Base-by-base conservation (phyloP, 2,329 filamentous ascomycete species). In the Bipolaris oryzae region DNA sequence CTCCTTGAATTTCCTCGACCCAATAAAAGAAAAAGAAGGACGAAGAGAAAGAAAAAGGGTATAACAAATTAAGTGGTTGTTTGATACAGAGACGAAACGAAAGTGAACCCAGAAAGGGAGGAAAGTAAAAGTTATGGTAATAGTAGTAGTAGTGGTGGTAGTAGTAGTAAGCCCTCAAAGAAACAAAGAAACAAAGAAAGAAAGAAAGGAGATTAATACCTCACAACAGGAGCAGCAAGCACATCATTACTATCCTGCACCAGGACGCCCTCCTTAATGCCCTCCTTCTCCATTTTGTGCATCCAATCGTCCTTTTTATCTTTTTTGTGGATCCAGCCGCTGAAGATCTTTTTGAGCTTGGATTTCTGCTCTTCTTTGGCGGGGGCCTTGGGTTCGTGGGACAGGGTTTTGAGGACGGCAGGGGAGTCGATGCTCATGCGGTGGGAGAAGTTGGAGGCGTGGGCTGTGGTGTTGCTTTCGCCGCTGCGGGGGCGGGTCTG, bases 241-340 rank as follows among this genome's bases (percentile, higher is more conserved):
- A 66, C 63, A 37, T 62, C 60, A 37, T 67, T 66, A 21, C 20
- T 21, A 13, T 74, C 72, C 49, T 71, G 70, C 11, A 74, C 61
- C 54, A 76, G 55, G 11, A 79, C 68, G 15, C 78, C 77, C 35
- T 72, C 71, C 47, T 72, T 76, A n/a, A 78, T 68, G 2, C 77
- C 77, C 16, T 76, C 66, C 55, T 74, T 75, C 46, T 77, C 74
- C 20, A 79, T 63, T 53, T 74, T 71, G 15, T 78, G 73, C 77
- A 78, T 78, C 77, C 77, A 79, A 43, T 73, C 72, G 15, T 70
- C 72, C 41, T 72, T 72, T 59, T 73, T 76, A 46, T 74, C 76
- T 56, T 74, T 75, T 53, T 73, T 76, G 5, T 62, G 52, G 64
- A 72, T 72, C 74, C 74, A 75, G 3, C 68, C 68, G 23, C 64